A percentile compares a stretch with the other conserved stretches of the same genome.
These are phyloP conservation scores for Pythium phragmitis DNA, from an alignment of 352 stramenopile genomes.

Conservation along the genomic window DNA sequence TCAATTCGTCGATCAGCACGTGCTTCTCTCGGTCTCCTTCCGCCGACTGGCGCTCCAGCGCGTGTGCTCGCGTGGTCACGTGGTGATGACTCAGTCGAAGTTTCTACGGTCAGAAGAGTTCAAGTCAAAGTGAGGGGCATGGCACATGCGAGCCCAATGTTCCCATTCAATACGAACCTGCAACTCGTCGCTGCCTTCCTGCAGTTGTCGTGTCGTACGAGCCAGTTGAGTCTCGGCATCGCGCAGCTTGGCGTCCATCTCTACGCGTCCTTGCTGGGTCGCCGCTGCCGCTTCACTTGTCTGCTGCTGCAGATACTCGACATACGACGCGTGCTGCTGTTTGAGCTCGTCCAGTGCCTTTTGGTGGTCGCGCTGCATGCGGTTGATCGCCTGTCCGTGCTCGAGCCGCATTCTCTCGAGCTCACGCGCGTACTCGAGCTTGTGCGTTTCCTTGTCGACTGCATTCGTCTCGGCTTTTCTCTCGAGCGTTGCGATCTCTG, in stretches of 20 bases:
- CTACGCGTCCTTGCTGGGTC: constrained; percentile 29
- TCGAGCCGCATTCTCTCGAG: constrained; percentile 46
- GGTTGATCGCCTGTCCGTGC: constrained; percentile 37
- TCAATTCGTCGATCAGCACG: constrained; percentile 32
- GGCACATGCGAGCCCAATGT: background rate
- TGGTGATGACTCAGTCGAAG: constrained; percentile 16
- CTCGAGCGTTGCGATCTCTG: constrained; percentile 37
- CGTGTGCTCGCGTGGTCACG: constrained; percentile 6
- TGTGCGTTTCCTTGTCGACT: constrained; percentile 34
- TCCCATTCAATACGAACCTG: constrained; percentile 29
- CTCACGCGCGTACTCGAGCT: constrained; percentile 43
- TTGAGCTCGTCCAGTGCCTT: constrained; percentile 45
- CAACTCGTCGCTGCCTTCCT: constrained; percentile 37
- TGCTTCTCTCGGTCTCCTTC: constrained; percentile 27
- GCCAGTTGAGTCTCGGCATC: constrained; percentile 37
- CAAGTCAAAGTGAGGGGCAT: background rate
- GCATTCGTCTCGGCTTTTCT: constrained; percentile 39
- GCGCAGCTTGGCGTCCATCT: constrained; percentile 35
- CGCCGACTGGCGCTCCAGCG: constrained; percentile 26
- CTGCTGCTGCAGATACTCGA: constrained; percentile 53
- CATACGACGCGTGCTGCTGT: constrained; percentile 38
- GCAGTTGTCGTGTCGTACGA: constrained; percentile 41
- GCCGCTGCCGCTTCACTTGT: constrained; percentile 30
- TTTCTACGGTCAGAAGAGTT: background rate
- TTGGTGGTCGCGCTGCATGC: constrained; percentile 47